Conservation (phyloP, 2,329 filamentous ascomycete genomes). For the Fusarium miscanthi region DNA sequence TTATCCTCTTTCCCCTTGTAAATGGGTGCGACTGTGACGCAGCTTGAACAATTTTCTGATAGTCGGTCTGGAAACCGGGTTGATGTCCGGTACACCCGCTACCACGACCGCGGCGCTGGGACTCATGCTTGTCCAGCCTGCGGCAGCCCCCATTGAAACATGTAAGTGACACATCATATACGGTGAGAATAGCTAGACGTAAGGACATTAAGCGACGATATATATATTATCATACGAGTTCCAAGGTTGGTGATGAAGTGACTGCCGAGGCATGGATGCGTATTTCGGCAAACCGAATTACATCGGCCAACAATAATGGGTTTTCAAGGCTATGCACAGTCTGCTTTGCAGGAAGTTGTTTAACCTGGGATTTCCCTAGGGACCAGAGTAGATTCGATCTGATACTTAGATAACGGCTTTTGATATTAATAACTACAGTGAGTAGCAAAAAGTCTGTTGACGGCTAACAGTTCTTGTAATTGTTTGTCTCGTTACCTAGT, state of each 20-base stretch:
- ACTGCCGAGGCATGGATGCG: constrained; percentile 3
- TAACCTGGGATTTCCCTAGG: background rate
- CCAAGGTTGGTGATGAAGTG: background rate
- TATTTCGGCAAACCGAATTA: constrained; percentile 1
- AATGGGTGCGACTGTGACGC: background rate
- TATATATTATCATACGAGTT: constrained; percentile 4
- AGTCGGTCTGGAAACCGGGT: background rate
- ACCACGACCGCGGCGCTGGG: constrained; percentile 27
- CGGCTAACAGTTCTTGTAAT: background rate
- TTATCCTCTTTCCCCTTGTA: background rate
- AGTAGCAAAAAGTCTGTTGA: background rate
- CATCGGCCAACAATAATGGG: background rate
- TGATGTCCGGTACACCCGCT: constrained; percentile 10
- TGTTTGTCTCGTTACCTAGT: background rate
- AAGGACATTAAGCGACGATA: background rate
- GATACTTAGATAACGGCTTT: background rate
- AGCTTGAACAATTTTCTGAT: background rate
- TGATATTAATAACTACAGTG: background rate
- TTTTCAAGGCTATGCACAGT: background rate
- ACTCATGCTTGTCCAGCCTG: constrained; percentile 5
- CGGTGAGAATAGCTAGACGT: background rate
- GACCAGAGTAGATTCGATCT: background rate
- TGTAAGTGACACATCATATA: constrained; percentile 4
- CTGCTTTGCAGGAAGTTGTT: background rate
- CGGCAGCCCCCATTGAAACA: background rate